These are phyloP conservation scores for Penicillium sp. DNA, from an alignment of 2,329 filamentous ascomycete species.

Conservation along the genomic window DNA sequence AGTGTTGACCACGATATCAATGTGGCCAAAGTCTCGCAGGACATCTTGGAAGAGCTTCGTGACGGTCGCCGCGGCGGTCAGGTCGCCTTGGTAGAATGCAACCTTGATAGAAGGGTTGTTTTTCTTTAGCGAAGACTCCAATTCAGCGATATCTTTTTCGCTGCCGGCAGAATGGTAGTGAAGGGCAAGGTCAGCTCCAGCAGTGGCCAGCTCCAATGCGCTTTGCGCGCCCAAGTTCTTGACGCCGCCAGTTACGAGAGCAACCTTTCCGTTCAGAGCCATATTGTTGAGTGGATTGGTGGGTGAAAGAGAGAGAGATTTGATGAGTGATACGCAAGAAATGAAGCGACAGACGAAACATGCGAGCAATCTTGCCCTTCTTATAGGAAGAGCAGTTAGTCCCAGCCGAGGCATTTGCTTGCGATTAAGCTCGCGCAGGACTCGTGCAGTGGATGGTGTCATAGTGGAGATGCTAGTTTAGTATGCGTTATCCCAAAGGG, in stretches of 20 bases:
- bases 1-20: constrained; percentile 54
- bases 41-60: constrained; percentile 43
- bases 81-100: constrained; percentile 46
- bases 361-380: too few species aligned
- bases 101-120: constrained; percentile 35
- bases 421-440: too few species aligned
- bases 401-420: too few species aligned
- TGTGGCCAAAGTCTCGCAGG: constrained; percentile 43
- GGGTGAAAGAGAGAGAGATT: too few species aligned
- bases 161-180: constrained; percentile 44
- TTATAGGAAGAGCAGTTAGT: too few species aligned
- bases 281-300: too few species aligned
- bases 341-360: too few species aligned
- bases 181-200: constrained; percentile 40
- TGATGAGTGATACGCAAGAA: too few species aligned
- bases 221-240: constrained; percentile 45
- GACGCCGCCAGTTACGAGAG: constrained; percentile 44
- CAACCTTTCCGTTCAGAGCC: constrained; percentile 42
- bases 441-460: too few species aligned
- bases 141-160: constrained; percentile 36
- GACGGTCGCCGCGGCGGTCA: constrained; percentile 43
- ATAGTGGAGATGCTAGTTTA: too few species aligned
- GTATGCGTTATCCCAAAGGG: constrained; percentile 21
- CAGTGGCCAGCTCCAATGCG: constrained; percentile 36
- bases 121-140: constrained; percentile 39